These are phyloP conservation scores for Penicillium sp. DNA, from an alignment of 2,329 filamentous ascomycete genomes.

Conservation along the genomic window DNA sequence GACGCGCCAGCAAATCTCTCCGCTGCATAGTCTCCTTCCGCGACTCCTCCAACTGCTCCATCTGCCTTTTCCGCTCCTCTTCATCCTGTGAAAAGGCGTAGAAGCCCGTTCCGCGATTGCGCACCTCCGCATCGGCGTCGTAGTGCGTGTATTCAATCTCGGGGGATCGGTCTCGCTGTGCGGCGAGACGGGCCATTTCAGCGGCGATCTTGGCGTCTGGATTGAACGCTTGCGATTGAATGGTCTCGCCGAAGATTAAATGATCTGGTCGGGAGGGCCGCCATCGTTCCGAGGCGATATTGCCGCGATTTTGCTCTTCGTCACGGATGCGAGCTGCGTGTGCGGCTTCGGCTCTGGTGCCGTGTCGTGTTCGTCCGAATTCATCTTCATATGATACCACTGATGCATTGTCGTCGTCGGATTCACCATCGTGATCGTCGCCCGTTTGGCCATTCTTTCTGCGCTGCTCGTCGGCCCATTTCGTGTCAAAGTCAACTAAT, in stretches of 20 bases:
- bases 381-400: slow-evolving; percentile 87
- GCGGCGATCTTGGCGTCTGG: slow-evolving; percentile 58
- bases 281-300: slow-evolving; percentile 22
- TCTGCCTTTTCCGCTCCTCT: slow-evolving; percentile 61
- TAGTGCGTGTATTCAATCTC: slow-evolving; percentile 81
- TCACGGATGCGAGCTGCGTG: slow-evolving; percentile 53
- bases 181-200: slow-evolving; percentile 72
- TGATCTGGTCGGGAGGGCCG: slow-evolving; percentile 54
- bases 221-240: slow-evolving; percentile 79
- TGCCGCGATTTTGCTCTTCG: slow-evolving; percentile 18
- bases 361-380: slow-evolving; percentile 74
- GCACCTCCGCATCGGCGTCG: slow-evolving; percentile 73
- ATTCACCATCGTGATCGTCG: slow-evolving; percentile 37
- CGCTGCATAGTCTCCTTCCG: slow-evolving; percentile 52
- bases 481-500: slow-evolving; percentile 89
- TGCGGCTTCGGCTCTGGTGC: slow-evolving; percentile 63
- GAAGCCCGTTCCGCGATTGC: slow-evolving; percentile 85
- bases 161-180: slow-evolving; percentile 68
- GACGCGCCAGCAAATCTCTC: slow-evolving; percentile 1
- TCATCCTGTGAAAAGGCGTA: slow-evolving; percentile 81
- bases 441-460: slow-evolving; percentile 28
- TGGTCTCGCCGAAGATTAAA: slow-evolving; percentile 76
- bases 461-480: slow-evolving; percentile 71
- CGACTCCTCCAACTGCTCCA: slow-evolving; percentile 65
- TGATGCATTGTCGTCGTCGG: slow-evolving; percentile 48